Percentiles rank a stretch among this genome's conserved stretches.
Evolutionary conservation across 768 basidiomycete genomes (phyloP).

Genomic region (Rhizopogon rudus): DNA sequence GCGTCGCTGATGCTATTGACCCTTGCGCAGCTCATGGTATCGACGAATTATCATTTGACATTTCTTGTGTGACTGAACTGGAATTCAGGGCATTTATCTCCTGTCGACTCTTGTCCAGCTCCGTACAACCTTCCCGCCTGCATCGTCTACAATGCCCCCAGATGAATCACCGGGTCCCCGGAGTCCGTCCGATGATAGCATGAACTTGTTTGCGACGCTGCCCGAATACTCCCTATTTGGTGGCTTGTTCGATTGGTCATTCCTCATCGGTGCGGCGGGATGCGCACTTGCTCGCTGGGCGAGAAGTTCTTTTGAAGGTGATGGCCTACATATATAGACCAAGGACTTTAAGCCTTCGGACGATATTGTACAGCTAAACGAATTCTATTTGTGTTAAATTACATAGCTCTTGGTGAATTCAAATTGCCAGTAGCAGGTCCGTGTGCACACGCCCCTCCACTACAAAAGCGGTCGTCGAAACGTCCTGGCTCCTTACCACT

Average conservation of each 20-base stretch:
- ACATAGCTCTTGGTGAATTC: no score
- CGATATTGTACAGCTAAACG: not conserved
- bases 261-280: constrained; percentile 52
- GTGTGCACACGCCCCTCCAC: no score
- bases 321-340: constrained; percentile 12
- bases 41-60: not conserved
- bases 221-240: constrained; percentile 74
- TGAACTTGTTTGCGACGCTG: constrained; percentile 66
- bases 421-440: no score
- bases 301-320: constrained; percentile 26
- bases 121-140: constrained; percentile 72
- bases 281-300: constrained; percentile 53
- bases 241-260: constrained; percentile 68
- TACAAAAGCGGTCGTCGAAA: no score
- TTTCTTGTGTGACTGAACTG: not conserved
- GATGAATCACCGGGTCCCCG: constrained; percentile 4
- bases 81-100: constrained; percentile 68
- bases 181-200: constrained; percentile 7
- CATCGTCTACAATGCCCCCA: constrained; percentile 17
- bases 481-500: constrained; percentile 28
- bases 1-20: constrained; percentile 74
- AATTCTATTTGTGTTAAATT: no score
- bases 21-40: constrained; percentile 81
- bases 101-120: constrained; percentile 81
- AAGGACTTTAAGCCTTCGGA: not conserved